Evolutionary conservation across 2,329 filamentous ascomycete genomes (phyloP).

Genomic region (Fusarium graminum): DNA sequence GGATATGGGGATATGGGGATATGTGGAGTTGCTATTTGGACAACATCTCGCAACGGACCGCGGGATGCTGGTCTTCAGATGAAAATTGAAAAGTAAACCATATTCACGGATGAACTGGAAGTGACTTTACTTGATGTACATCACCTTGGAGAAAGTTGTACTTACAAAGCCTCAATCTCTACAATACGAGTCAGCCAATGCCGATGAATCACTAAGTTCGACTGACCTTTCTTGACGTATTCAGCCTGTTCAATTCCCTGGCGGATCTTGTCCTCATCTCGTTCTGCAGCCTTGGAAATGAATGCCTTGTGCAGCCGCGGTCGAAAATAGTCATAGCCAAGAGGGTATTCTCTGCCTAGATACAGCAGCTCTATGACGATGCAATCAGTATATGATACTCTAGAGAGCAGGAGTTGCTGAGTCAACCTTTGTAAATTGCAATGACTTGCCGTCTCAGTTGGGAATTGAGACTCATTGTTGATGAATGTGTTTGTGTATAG

Average conservation of each 20-base stretch:
- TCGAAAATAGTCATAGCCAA: constrained; percentile 84
- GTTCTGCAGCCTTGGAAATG: constrained; percentile 76
- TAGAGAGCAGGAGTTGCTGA: not conserved
- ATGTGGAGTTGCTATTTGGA: not conserved
- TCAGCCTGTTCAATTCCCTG: constrained; percentile 82
- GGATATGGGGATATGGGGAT: not conserved
- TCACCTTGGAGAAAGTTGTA: constrained; percentile 34
- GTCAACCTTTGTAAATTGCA: constrained; percentile 84
- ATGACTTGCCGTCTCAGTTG: constrained; percentile 83
- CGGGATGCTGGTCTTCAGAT: not conserved
- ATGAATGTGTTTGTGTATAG: constrained; percentile 14
- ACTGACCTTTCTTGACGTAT: constrained; percentile 90
- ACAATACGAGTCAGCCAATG: constrained; percentile 13
- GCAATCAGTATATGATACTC: constrained; percentile 3
- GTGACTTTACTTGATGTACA: not conserved
- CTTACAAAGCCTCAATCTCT: constrained; percentile 95
- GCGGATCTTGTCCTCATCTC: constrained; percentile 80
- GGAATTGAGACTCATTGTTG: constrained; percentile 58
- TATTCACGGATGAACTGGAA: not conserved
- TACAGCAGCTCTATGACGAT: constrained; percentile 78
- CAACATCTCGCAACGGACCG: not conserved
- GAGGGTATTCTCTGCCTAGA: constrained; percentile 87
- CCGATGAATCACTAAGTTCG: fast-evolving
- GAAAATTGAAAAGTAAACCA: not conserved
- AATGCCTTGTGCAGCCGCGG: constrained; percentile 88